Conservation (phyloP, 176 grass and related monocot species). For the Oryza punctata region DNA sequence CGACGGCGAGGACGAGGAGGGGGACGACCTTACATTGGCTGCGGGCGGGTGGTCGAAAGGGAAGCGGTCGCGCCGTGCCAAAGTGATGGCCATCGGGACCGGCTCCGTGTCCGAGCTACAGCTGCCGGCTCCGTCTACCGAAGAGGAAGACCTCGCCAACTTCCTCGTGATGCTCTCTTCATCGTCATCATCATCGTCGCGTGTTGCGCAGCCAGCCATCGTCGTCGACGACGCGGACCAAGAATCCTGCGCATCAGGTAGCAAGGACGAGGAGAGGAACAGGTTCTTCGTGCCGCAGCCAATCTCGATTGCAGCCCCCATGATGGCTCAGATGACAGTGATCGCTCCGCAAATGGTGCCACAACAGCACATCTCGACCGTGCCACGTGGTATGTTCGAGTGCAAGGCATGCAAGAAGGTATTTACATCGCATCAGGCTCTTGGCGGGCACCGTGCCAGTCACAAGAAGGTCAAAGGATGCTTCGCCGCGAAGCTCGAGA, state of each 20-base stretch:
- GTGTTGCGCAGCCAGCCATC: neutral
- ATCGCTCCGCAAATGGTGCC: conserved; percentile 8
- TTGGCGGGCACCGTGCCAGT: conserved; percentile 83
- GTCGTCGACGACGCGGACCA: conserved; percentile 31
- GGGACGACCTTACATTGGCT: neutral
- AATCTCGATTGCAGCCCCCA: conserved; percentile 16
- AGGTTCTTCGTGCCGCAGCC: conserved; percentile 13
- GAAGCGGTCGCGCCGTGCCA: conserved; percentile 56
- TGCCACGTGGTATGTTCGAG: conserved; percentile 63
- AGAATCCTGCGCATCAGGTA: conserved; percentile 33
- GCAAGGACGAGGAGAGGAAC: conserved; percentile 34
- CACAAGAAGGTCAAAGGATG: conserved; percentile 92
- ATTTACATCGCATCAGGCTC: conserved; percentile 82
- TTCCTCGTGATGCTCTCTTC: conserved; percentile 65
- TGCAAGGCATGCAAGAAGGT: conserved; percentile 91
- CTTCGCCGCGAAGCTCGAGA: conserved; percentile 64
- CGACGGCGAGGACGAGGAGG: neutral
- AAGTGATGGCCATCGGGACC: conserved; percentile 8
- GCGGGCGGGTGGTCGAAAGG: conserved; percentile 52
- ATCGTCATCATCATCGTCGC: neutral
- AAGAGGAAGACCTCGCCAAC: conserved; percentile 71
- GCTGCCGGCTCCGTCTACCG: conserved; percentile 18
- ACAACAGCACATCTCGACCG: neutral
- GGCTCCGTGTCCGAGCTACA: neutral
- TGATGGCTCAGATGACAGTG: neutral